Conservation (phyloP, 179 eudicot species). For the Silene noctiflora region DNA sequence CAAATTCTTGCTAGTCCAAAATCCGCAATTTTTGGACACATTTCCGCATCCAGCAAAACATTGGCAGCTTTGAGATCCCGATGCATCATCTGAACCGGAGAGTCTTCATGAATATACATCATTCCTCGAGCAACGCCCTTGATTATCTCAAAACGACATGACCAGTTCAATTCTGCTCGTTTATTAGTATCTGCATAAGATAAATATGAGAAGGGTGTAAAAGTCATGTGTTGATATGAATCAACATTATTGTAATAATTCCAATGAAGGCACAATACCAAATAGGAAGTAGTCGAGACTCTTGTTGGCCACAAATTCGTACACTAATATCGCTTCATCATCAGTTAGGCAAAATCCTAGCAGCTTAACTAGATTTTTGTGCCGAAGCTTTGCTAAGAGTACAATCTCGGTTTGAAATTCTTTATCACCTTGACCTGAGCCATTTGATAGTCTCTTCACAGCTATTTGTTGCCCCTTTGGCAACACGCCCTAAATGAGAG, state of each 20-base stretch:
- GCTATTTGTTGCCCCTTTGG: too few species aligned
- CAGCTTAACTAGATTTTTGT: too few species aligned
- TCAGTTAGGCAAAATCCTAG: too few species aligned
- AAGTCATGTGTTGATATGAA: too few species aligned
- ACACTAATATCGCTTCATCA: not conserved
- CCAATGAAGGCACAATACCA: conserved; percentile 23
- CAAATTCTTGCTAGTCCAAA: conserved; percentile 32
- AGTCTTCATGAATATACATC: conserved; percentile 30
- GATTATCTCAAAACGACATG: conserved; percentile 23
- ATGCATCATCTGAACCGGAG: conserved; percentile 17
- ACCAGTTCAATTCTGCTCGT: conserved; percentile 23
- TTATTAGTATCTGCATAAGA: conserved; percentile 27
- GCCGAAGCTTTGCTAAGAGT: too few species aligned
- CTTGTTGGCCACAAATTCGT: too few species aligned
- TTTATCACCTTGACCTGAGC: too few species aligned
- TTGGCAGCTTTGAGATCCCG: conserved; percentile 29
- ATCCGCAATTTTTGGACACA: conserved; percentile 31
- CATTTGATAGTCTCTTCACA: too few species aligned
- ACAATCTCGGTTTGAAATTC: too few species aligned
- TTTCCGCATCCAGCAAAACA: conserved; percentile 20
- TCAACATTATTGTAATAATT: too few species aligned
- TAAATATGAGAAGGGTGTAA: too few species aligned
- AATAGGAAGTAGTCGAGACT: conserved; percentile 12
- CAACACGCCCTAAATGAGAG: too few species aligned
- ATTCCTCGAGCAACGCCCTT: conserved; percentile 31